Base-by-base conservation (phyloP, 306 rosid genomes). In the Castanea mollissima region DNA sequence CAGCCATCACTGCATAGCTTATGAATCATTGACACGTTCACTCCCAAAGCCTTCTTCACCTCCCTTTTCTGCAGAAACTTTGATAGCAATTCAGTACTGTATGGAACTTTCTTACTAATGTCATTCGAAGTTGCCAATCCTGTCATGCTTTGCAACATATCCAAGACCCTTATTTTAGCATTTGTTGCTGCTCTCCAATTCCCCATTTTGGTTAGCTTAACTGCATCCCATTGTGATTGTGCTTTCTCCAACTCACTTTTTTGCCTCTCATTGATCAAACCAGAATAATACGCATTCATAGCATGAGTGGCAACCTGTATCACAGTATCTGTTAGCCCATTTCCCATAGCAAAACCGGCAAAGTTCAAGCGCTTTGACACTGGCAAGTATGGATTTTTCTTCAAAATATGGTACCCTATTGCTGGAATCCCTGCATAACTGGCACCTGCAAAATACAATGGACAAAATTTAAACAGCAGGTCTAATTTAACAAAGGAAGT, bases 401-500 rank as follows among this genome's bases (percentile, higher is more conserved):
- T 57, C 88, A 89, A 63, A 65, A 94, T 85, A 15, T 92, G 81
- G 60, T 89, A 83, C 75, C 94, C 93, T 69, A 90, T 85, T 0
- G 97, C 88, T 2, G 96, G 90, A 3, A 92, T 94, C 0, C 97
- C 97, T 4, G 90, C 93, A 46, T 92, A 94, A 80, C 97, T 94
- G 85, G 90, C 94, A 7, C 98, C 97, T 0, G 97, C 87, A 0
- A 94, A 84, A 27, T 90, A 94, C 76, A 94, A 76, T 14, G 97
- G 96, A 10, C 98, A 86, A 16, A 79, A 2, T 56, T 67, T 89
- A 63, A 94, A 92, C 59, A 51, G 64, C 10, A 87, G 86, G 29
- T 94, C 83, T 5, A 85, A 87, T 41, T 81, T 76, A 21, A 90
- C 19, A 74, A 94, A 92, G 56, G 74, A 59, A 1, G 89, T 90